phyloP scores from a whole-genome alignment of 2,329 filamentous ascomycete species.

The Trichoderma atrobrunneum region DNA sequence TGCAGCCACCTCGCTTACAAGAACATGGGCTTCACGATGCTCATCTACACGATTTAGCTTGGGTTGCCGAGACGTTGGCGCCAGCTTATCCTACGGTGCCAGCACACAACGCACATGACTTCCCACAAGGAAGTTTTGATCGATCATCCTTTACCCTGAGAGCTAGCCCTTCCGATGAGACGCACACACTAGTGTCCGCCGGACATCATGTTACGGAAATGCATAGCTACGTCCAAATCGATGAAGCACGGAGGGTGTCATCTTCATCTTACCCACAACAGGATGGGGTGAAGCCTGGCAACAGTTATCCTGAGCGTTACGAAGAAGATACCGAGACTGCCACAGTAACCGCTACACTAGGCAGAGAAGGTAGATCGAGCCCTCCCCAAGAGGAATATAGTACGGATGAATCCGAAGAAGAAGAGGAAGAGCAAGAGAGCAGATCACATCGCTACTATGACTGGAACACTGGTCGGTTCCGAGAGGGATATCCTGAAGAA shows the following conservation, averaged over 20 bases:
- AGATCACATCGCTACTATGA: not conserved
- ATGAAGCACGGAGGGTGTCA: not conserved
- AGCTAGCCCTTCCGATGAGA: conserved; percentile 3
- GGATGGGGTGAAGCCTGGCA: not conserved
- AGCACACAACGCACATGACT: not conserved
- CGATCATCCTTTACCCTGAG: conserved; percentile 7
- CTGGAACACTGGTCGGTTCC: not conserved
- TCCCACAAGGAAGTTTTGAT: not conserved
- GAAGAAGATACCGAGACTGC: conserved; percentile 15
- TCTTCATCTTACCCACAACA: not conserved
- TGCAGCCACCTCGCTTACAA: not conserved
- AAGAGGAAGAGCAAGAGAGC: not conserved
- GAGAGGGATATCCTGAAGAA: not conserved
- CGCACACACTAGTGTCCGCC: not conserved
- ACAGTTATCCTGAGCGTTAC: not conserved
- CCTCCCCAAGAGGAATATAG: not conserved
- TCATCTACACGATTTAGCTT: not conserved
- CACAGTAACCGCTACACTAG: conserved; percentile 7
- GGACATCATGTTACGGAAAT: not conserved
- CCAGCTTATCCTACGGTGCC: not conserved
- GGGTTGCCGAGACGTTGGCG: not conserved
- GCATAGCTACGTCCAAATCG: not conserved
- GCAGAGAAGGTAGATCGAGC: conserved; percentile 10
- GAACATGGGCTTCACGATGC: not conserved
- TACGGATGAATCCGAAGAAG: conserved; percentile 7